phyloP scores from a whole-genome alignment of 202 grass and related monocot species.

The Setaria viridis region DNA sequence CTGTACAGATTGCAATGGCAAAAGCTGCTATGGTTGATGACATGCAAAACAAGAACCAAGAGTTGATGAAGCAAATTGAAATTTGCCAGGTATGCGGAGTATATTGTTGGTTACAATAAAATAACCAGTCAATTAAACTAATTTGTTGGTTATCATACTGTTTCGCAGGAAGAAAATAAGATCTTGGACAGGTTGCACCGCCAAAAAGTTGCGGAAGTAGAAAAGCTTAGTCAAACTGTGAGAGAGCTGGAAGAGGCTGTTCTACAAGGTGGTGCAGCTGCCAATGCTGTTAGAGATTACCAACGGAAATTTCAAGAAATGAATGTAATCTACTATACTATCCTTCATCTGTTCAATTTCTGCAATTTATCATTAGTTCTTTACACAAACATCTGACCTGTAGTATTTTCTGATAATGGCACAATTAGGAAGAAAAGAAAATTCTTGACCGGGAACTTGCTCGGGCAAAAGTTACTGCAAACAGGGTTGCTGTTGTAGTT shows the following conservation, averaged over 20 bases:
- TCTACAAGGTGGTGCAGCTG: slow-evolving; percentile 91
- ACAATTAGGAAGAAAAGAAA: slow-evolving; percentile 85
- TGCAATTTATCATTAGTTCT: slow-evolving; percentile 33
- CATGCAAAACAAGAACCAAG: slow-evolving; percentile 99
- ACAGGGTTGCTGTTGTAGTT: slow-evolving; percentile 96
- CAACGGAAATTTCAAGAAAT: slow-evolving; percentile 97
- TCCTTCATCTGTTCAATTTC: slow-evolving; percentile 13
- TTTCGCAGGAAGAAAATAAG: slow-evolving; percentile 93
- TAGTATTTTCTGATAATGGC: slow-evolving; percentile 43
- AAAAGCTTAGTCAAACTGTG: slow-evolving; percentile 97
- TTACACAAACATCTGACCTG: slow-evolving; percentile 24
- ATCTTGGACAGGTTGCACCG: slow-evolving; percentile 94
- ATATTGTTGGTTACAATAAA: slow-evolving; percentile 19
- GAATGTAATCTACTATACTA: slow-evolving; percentile 65
- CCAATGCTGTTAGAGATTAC: slow-evolving; percentile 97
- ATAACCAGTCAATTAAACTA: not conserved
- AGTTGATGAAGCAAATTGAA: slow-evolving; percentile 96
- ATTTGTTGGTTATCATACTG: slow-evolving; percentile 17
- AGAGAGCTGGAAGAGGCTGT: slow-evolving; percentile 96
- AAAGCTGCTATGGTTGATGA: slow-evolving; percentile 99
- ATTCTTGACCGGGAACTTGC: slow-evolving; percentile 93
- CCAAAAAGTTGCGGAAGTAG: slow-evolving; percentile 96
- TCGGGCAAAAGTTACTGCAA: slow-evolving; percentile 92
- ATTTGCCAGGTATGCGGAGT: slow-evolving; percentile 81
- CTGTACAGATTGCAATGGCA: slow-evolving; percentile 86